Percentiles rank a stretch among this genome's conserved stretches.
These are phyloP conservation scores for Pseudogymnoascus sp. DNA, from an alignment of 2,329 filamentous ascomycete species.

Conservation along the genomic window DNA sequence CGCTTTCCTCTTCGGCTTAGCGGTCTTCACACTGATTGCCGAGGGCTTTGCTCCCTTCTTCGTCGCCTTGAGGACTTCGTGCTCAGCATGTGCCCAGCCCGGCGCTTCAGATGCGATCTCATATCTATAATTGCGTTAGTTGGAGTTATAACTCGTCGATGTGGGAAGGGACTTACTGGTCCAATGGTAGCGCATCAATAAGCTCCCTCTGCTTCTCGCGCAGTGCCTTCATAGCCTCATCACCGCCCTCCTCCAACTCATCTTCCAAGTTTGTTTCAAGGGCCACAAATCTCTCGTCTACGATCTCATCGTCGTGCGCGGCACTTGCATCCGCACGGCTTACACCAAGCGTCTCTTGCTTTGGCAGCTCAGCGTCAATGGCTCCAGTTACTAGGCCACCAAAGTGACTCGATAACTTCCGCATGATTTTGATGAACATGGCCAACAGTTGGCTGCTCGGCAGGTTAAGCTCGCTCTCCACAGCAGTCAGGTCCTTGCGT, in stretches of 20 bases:
- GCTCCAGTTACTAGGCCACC: slow-evolving; percentile 66
- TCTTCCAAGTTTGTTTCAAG: slow-evolving; percentile 66
- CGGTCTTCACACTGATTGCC: slow-evolving; percentile 76
- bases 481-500: slow-evolving; percentile 72
- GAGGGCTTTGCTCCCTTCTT: slow-evolving; percentile 49
- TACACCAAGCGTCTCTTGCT: slow-evolving; percentile 48
- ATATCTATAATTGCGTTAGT: slow-evolving; percentile 41
- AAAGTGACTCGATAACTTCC: slow-evolving; percentile 79
- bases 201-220: slow-evolving; percentile 76
- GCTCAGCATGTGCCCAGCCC: slow-evolving; percentile 65
- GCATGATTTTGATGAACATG: slow-evolving; percentile 94
- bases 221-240: slow-evolving; percentile 64
- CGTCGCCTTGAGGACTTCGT: slow-evolving; percentile 55
- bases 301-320: slow-evolving; percentile 61
- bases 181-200: slow-evolving; percentile 83
- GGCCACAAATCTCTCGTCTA: slow-evolving; percentile 60
- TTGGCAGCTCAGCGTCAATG: slow-evolving; percentile 58
- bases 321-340: slow-evolving; percentile 52
- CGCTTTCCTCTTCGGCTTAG: slow-evolving; percentile 69
- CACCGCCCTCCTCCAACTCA: slow-evolving; percentile 75
- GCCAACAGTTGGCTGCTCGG: slow-evolving; percentile 74
- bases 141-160: neutral
- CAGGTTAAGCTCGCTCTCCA: slow-evolving; percentile 71
- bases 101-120: slow-evolving; percentile 56
- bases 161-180: slow-evolving; percentile 54